Evolutionary conservation across 2,329 filamentous ascomycete genomes (phyloP).

Genomic region (Fusarium poae): DNA sequence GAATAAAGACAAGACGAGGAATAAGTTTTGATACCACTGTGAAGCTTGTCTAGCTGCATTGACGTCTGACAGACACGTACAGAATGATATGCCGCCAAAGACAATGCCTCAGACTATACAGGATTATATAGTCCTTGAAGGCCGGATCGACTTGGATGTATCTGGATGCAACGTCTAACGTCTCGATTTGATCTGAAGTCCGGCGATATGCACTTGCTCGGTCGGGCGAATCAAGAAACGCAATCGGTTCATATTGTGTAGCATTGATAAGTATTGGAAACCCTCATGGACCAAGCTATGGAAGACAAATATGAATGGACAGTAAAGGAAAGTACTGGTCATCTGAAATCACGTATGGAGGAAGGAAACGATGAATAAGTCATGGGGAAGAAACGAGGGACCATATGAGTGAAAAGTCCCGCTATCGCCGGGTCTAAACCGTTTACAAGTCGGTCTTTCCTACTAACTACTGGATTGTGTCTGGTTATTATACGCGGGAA

Average conservation of each 20-base stretch:
- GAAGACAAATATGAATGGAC: background rate
- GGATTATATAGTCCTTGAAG: background rate
- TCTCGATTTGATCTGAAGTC: slow-evolving; percentile 9
- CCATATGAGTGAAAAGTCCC: slow-evolving; percentile 14
- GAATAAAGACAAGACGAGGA: background rate
- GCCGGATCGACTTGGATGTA: slow-evolving; percentile 5
- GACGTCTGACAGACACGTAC: background rate
- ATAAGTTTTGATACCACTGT: too few relatives aligned
- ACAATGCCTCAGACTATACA: background rate
- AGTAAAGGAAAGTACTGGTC: background rate
- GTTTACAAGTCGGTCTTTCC: slow-evolving; percentile 12
- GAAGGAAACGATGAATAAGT: background rate
- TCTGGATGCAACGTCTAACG: slow-evolving; percentile 11
- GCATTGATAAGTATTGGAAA: slow-evolving; percentile 8
- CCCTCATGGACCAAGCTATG: background rate
- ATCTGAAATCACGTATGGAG: background rate
- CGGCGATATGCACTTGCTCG: slow-evolving; percentile 19
- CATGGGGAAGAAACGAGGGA: background rate
- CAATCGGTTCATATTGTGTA: slow-evolving; percentile 24
- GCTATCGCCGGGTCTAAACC: slow-evolving; percentile 37
- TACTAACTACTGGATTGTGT: slow-evolving; percentile 12
- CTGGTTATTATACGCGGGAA: background rate
- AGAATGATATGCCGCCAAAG: background rate
- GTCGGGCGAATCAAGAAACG: slow-evolving; percentile 12
- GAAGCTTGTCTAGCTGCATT: background rate